Evolutionary conservation across 768 basidiomycete species (phyloP), one percentile per base, ranked within the genome.

Genomic region (Mycena haematopus): DNA sequence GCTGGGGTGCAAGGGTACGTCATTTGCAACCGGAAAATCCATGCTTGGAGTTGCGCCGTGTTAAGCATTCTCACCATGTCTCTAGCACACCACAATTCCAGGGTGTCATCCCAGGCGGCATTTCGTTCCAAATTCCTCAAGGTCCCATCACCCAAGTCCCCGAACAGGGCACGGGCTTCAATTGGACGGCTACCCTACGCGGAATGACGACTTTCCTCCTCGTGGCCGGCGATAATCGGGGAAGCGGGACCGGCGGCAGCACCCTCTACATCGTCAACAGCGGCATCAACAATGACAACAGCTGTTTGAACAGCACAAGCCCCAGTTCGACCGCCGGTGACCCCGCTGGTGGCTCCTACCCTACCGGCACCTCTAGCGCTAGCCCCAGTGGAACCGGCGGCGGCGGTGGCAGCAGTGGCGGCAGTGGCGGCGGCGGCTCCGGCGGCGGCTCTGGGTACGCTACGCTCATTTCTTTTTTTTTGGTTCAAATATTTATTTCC

Each of bases 61-160:
- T 36, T 15, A 22, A 21, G 27, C 17, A 38, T 19, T 35, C 38
- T 63, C 10, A 31, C 21, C 63, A 52, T 44, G 2, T 36, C 29
- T 57, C 13, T 62, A 90, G 90, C 17, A 84, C 70, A 0, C 81
- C 86, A n/a, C 80, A 72, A 35, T 90, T 91, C 71, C 77, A 85
- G 25, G 90, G 90, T 3, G 79, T 92, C 45, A 92, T 93, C 33
- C 92, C 92, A 1, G 92, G 92, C 0, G 92, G 92, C 14, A 78
- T 90, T 54, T 91, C 91, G 0, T 91, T 93, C 71, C 68, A 78
- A 7, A 83, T 93, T 47, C 88, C 89, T 1, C 63, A 81, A 65
- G 79, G 79, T 14, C 31, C 70, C 2, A 71, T 89, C 22, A 83
- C 88, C 10, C 70, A 78, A 38, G 73, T 81, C 3, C 27, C 69